Evolutionary conservation across 805 yeast species (phyloP).

Genomic region (Priceomyces melissophilus): DNA sequence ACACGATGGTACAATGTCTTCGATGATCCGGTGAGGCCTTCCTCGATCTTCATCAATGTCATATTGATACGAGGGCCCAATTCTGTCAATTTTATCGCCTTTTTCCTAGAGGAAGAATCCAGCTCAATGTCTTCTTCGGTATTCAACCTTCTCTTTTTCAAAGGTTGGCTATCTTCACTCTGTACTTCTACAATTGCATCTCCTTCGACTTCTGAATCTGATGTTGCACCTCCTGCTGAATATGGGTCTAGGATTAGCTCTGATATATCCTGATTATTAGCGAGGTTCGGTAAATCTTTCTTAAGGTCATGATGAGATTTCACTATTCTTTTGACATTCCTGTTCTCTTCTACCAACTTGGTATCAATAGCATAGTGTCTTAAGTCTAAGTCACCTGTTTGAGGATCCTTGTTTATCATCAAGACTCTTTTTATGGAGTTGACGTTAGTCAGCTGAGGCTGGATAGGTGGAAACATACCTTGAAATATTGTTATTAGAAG

Average conservation of each 20-base stretch:
- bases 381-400: slow-evolving; percentile 71
- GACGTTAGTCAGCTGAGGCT: slow-evolving; percentile 77
- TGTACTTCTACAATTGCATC: slow-evolving; percentile 72
- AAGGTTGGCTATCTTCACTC: slow-evolving; percentile 15
- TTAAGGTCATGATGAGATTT: slow-evolving; percentile 57
- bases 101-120: slow-evolving; percentile 43
- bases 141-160: slow-evolving; percentile 20
- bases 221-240: slow-evolving; percentile 74
- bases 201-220: slow-evolving; percentile 93
- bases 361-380: slow-evolving; percentile 91
- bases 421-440: slow-evolving; percentile 77
- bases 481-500: slow-evolving; percentile 86
- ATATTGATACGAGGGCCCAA: slow-evolving; percentile 86
- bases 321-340: slow-evolving; percentile 67
- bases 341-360: slow-evolving; percentile 73
- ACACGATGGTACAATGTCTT: slow-evolving; percentile 81
- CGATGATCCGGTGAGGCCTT: slow-evolving; percentile 78
- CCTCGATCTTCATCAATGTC: slow-evolving; percentile 81
- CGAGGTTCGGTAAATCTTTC: slow-evolving; percentile 68
- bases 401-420: slow-evolving; percentile 69
- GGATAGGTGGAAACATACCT: slow-evolving; percentile 92
- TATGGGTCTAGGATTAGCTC: slow-evolving; percentile 83
- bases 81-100: slow-evolving; percentile 89
- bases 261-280: slow-evolving; percentile 67
- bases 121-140: slow-evolving; percentile 17